Base-by-base conservation (phyloP, 495 filamentous ascomycete species). In the Penicillium steckii region DNA sequence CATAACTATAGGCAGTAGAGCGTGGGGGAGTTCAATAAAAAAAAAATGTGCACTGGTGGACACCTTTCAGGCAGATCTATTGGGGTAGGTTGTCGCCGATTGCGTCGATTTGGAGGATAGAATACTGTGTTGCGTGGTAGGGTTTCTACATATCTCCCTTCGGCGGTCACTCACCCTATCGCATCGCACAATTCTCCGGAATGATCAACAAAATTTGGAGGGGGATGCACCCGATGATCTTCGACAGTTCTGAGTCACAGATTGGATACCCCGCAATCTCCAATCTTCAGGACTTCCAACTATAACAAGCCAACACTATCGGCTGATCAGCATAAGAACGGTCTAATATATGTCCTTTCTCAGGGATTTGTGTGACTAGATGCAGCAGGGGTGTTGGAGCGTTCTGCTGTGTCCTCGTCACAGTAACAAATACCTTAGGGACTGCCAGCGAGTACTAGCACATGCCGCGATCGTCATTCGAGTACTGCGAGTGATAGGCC, bases 1-100 rank as follows among this genome's bases (percentile, higher is more conserved):
- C 42, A 29, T 23, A 38, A 43, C 42, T 48, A 59, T 50, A 47
- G 33, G 4, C 48, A 50, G 53, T 57, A 50, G 40, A 46, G 46
- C 46, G 55, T 53, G 55, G 55, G 50, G 50, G 23, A 9, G 17
- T 44, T 6, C 18, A 44, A 1, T 44, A 24, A 23, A 44, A 4
- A 2, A n/a, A n/a, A n/a, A n/a, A n/a, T n/a, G n/a, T n/a, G n/a
- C n/a, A n/a, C n/a, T n/a, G n/a, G n/a, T n/a, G 33, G 17, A 35
- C n/a, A 35, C 32, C n/a, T 35, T 40, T 22, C 8, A 33, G 7
- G 19, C 17, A 15, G 12, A 37, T 37, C 32, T 35, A 1, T 35
- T 35, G 13, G n/a, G 17, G 32, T 15, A 30, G 9, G 9, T 30
- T 30, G 32, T 35, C 32, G 32, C 32, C 32, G 32, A 10, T 15